Conservation (phyloP, 2,329 filamentous ascomycete species). For the Raffaelea deltoideospora region DNA sequence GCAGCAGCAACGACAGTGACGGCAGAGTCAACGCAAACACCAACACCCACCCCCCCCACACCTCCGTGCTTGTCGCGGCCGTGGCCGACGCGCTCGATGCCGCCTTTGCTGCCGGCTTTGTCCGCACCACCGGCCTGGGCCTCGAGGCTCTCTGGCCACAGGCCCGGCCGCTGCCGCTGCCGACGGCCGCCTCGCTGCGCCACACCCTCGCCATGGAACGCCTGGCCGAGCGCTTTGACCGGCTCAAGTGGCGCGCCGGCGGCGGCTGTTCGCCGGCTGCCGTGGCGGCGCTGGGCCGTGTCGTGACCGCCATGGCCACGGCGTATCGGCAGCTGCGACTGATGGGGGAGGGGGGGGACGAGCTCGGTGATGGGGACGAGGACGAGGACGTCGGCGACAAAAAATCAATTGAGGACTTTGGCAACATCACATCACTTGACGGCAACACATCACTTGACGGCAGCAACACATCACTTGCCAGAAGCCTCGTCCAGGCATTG, state of each 20-base stretch:
- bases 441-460: no score
- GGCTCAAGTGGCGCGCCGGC: constrained; percentile 43
- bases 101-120: constrained; percentile 55
- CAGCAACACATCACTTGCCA: constrained; percentile 22
- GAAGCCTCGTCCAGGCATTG: constrained; percentile 33
- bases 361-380: no score
- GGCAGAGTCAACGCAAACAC: neutral
- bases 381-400: no score
- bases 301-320: constrained; percentile 37
- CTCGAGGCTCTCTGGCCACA: constrained; percentile 69
- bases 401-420: no score
- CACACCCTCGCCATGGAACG: constrained; percentile 35
- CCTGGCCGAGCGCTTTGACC: constrained; percentile 45
- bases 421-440: no score
- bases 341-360: neutral
- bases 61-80: constrained; percentile 23
- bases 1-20: no score
- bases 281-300: constrained; percentile 34
- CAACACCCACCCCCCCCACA: constrained; percentile 12
- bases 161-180: constrained; percentile 49
- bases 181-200: constrained; percentile 27
- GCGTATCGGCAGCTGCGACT: constrained; percentile 38
- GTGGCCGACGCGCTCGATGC: constrained; percentile 29
- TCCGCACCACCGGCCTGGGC: constrained; percentile 57
- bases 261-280: no score